Base-by-base conservation (phyloP, 176 grass and related monocot species). In the Ampelocalamus luodianensis region DNA sequence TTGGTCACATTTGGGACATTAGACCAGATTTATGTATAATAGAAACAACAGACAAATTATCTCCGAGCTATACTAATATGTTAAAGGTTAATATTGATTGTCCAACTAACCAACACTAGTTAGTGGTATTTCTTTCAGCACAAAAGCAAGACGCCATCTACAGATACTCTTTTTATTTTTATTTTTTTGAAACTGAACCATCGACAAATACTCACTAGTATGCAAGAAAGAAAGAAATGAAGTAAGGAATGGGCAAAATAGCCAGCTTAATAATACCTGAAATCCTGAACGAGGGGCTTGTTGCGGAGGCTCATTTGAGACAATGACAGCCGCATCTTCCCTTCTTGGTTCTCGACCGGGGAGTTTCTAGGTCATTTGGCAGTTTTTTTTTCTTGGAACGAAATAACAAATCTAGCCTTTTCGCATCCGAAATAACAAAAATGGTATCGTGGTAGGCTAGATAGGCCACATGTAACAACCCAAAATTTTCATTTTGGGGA, bases 231-330 rank as follows among this genome's bases (percentile, higher is more conserved):
- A 48, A 72, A 27, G 1, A 11, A 45, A 45, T 45, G 10, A 45
- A 45, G 43, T 45, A 45, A 3, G 43, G 10, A 45, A 3, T 45
- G 43, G 10, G 10, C 15, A 10, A 15, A 71, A 71, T 61, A 76
- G 65, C 14, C 5, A 49, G 12, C 42, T 62, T 71, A n/a, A 22
- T 17, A 50, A 20, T 71, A 79, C 65, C 65, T 86, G 66, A 11
- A 63, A 17, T 15, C 20, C 55, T 64, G 42, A 39, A 8, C 27
- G 45, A 51, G 26, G 45, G 71, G 45, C 24, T 18, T 16, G 45
- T 72, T 50, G 27, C 26, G 50, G 45, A 48, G 45, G 45, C 45
- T 4, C 45, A 48, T 48, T 48, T 14, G 45, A 48, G 11, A 48
- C 12, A 48, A 14, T 14, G 45, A 48, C 45, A 48, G 45, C 3